These are phyloP conservation scores for Jatropha curcas DNA, from an alignment of 345 rosid genomes.

Conservation along the genomic window DNA sequence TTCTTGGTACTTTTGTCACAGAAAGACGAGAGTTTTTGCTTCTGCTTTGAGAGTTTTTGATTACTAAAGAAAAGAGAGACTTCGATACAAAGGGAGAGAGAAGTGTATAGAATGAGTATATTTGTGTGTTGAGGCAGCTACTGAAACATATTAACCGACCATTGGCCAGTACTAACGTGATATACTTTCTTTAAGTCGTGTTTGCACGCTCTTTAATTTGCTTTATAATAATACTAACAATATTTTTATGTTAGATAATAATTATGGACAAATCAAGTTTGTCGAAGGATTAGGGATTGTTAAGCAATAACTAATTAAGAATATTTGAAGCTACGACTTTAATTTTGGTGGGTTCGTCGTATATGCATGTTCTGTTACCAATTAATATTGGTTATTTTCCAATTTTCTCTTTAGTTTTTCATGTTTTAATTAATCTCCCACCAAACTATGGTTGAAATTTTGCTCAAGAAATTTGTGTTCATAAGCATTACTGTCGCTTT, in stretches of 20 bases:
- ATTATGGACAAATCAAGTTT: not conserved
- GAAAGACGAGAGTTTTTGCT: conserved; percentile 4
- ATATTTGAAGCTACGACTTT: not conserved
- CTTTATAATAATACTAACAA: not conserved
- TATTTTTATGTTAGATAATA: not conserved
- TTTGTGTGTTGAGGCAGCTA: conserved; percentile 1
- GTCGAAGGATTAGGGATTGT: not conserved
- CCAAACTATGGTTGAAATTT: conserved; percentile 24
- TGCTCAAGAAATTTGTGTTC: not conserved
- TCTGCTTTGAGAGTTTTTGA: not conserved
- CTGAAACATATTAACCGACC: conserved; percentile 53
- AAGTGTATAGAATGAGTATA: not conserved
- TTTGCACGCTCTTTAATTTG: conserved; percentile 58
- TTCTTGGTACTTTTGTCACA: conserved; percentile 6
- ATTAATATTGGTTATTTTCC: not conserved
- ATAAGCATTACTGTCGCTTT: conserved; percentile 9
- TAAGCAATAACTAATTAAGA: not conserved
- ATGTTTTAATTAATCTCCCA: not conserved
- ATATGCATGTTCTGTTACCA: not conserved
- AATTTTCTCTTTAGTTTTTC: not conserved
- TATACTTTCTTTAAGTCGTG: conserved; percentile 65
- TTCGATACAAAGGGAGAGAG: conserved; percentile 26
- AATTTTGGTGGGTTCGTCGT: not conserved
- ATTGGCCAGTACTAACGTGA: conserved; percentile 55
- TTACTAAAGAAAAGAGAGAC: not conserved